These are phyloP conservation scores for Fusarium sp. DNA, from an alignment of 2,329 filamentous ascomycete genomes.

Conservation along the genomic window DNA sequence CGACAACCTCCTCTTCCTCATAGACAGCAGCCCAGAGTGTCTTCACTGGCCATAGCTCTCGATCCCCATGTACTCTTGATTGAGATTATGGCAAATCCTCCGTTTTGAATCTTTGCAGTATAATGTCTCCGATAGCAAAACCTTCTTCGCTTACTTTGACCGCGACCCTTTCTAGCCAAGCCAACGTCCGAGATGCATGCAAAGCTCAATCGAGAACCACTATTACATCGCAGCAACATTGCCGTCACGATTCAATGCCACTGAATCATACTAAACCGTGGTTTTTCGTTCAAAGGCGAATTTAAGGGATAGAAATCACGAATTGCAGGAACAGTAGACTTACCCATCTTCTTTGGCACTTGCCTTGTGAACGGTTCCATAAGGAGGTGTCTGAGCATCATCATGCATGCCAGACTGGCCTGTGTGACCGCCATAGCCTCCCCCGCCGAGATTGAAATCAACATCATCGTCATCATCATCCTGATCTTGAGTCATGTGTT, in stretches of 20 bases:
- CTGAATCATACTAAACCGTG: conserved; percentile 26
- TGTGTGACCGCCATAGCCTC: conserved; percentile 45
- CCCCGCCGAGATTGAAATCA: conserved; percentile 66
- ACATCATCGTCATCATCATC: conserved; percentile 68
- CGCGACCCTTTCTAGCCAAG: conserved; percentile 46
- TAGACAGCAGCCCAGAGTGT: conserved; percentile 33
- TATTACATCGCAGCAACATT: conserved; percentile 34
- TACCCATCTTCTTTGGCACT: conserved; percentile 69
- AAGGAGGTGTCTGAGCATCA: conserved; percentile 47
- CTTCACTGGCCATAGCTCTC: conserved; percentile 41
- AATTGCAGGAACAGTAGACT: conserved; percentile 46
- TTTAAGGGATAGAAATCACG: conserved; percentile 41
- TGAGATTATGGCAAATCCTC: conserved; percentile 40
- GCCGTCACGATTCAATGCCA: conserved; percentile 34
- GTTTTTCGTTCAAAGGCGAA: conserved; percentile 17
- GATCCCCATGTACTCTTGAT: conserved; percentile 41
- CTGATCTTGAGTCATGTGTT: conserved; percentile 58
- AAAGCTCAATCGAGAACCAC: conserved; percentile 37
- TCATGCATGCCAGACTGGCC: conserved; percentile 46
- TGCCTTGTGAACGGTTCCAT: conserved; percentile 62
- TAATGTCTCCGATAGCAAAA: conserved; percentile 40
- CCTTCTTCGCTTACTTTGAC: conserved; percentile 44
- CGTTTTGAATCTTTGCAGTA: conserved; percentile 41
- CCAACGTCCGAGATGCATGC: conserved; percentile 41
- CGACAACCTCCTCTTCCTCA: conserved; percentile 45